Conservation (phyloP, 257 asterid genomes). For the Solanum etuberosum region DNA sequence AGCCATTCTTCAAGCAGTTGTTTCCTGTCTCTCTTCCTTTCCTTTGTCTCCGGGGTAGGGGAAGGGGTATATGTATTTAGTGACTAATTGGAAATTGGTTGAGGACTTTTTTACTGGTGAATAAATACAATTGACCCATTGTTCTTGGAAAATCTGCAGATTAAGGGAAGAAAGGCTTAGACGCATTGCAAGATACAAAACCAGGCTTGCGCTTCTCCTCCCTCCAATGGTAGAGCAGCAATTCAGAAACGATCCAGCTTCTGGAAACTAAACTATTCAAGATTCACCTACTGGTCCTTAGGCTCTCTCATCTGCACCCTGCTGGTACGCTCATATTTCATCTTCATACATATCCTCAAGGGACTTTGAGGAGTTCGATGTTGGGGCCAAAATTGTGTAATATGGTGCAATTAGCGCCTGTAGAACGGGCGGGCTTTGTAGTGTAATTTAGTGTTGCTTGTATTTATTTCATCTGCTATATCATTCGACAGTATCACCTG, state of each 20-base stretch:
- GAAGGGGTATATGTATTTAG: neutral
- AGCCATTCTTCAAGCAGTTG: neutral
- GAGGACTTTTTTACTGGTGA: neutral
- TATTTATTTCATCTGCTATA: neutral
- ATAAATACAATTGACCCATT: neutral
- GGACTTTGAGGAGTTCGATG: neutral
- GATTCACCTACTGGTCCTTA: neutral
- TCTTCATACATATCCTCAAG: neutral
- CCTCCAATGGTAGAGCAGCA: constrained; percentile 80
- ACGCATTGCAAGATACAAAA: constrained; percentile 69
- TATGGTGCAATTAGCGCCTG: neutral
- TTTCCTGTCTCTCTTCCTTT: neutral
- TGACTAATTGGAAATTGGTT: neutral
- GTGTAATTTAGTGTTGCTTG: neutral
- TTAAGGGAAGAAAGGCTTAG: constrained; percentile 68
- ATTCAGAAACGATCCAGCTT: constrained; percentile 37
- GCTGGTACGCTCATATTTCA: neutral
- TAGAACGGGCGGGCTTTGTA: neutral
- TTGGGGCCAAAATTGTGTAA: neutral
- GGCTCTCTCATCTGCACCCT: neutral
- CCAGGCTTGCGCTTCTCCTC: constrained; percentile 70
- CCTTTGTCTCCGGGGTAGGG: neutral
- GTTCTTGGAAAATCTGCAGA: constrained; percentile 33
- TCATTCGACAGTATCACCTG: neutral
- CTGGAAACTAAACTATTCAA: constrained; percentile 31